These are phyloP conservation scores for Akanthomyces muscarius DNA, from an alignment of 2,329 filamentous ascomycete species.

Conservation along the genomic window DNA sequence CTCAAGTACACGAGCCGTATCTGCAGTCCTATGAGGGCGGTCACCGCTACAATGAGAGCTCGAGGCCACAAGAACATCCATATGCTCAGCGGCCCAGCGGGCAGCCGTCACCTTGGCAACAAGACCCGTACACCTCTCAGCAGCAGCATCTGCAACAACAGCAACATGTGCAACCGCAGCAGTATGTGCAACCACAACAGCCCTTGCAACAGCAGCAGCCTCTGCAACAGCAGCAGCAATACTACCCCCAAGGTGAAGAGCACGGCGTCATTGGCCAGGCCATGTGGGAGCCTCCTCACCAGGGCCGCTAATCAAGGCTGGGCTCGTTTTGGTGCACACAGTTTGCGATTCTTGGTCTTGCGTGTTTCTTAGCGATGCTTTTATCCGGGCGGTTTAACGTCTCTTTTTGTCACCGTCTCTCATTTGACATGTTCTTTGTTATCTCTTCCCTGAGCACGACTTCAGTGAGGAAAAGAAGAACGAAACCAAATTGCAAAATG, in stretches of 20 bases:
- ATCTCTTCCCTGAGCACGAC: too few species aligned
- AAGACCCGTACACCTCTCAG: slow-evolving; percentile 3
- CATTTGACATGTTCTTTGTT: too few species aligned
- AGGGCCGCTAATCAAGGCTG: not conserved
- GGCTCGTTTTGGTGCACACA: not conserved
- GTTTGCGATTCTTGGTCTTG: too few species aligned
- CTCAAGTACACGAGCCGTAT: slow-evolving; percentile 13
- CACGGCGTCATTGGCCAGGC: slow-evolving; percentile 18
- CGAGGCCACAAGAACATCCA: slow-evolving; percentile 6
- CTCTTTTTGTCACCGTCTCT: too few species aligned
- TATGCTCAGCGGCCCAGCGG: slow-evolving; percentile 9
- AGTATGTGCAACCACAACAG: not conserved
- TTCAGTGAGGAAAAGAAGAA: too few species aligned
- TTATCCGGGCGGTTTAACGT: not conserved
- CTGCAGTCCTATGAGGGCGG: slow-evolving; percentile 4
- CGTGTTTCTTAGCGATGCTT: not conserved
- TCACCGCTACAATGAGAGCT: not conserved
- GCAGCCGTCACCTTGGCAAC: not conserved
- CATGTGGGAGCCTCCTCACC: slow-evolving; percentile 13
- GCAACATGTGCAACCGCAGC: slow-evolving; percentile 9
- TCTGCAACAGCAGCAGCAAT: slow-evolving; percentile 1
- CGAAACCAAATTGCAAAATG: too few species aligned
- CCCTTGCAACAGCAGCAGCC: too few species aligned
- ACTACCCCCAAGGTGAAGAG: slow-evolving; percentile 10
- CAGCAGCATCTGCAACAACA: slow-evolving; percentile 7